Percentiles rank a stretch among this genome's conserved stretches.
Conservation (phyloP, 345 rosid species). For the Xanthoceras sorbifolium region DNA sequence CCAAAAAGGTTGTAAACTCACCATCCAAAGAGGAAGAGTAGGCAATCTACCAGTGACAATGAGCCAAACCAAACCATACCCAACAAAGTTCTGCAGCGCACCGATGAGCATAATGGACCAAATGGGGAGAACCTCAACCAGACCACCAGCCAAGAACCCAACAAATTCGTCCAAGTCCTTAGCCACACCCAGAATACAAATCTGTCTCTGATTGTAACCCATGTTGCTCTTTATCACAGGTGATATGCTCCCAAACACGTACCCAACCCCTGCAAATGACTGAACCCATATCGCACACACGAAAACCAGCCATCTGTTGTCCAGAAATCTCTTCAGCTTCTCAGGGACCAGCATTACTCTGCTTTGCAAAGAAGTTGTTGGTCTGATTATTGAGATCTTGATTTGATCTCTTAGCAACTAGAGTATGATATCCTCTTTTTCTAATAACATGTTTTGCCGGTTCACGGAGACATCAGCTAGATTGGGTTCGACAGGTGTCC, state of each 20-base stretch:
- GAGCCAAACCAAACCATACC: constrained; percentile 80
- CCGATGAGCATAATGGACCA: constrained; percentile 68
- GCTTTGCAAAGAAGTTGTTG: neutral
- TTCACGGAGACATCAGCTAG: no score
- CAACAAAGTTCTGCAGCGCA: constrained; percentile 55
- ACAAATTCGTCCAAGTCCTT: constrained; percentile 78
- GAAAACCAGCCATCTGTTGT: constrained; percentile 79
- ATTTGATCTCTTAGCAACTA: neutral
- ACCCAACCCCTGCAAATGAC: constrained; percentile 76
- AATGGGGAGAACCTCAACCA: constrained; percentile 60
- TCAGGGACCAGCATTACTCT: constrained; percentile 22
- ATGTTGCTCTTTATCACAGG: constrained; percentile 65
- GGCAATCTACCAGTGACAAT: constrained; percentile 52
- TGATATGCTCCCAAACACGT: constrained; percentile 83
- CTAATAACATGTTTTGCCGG: no score
- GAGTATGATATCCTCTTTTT: no score
- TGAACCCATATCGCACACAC: constrained; percentile 85
- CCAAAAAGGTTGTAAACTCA: constrained; percentile 33
- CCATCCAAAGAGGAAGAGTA: constrained; percentile 80
- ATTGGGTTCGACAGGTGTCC: no score
- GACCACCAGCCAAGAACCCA: constrained; percentile 61
- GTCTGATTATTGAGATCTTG: neutral
- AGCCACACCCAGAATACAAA: constrained; percentile 75
- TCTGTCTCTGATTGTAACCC: constrained; percentile 75
- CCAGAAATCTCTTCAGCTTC: constrained; percentile 38